Conservation (phyloP, 495 filamentous ascomycete genomes). For the Penicillium ochrochloron region DNA sequence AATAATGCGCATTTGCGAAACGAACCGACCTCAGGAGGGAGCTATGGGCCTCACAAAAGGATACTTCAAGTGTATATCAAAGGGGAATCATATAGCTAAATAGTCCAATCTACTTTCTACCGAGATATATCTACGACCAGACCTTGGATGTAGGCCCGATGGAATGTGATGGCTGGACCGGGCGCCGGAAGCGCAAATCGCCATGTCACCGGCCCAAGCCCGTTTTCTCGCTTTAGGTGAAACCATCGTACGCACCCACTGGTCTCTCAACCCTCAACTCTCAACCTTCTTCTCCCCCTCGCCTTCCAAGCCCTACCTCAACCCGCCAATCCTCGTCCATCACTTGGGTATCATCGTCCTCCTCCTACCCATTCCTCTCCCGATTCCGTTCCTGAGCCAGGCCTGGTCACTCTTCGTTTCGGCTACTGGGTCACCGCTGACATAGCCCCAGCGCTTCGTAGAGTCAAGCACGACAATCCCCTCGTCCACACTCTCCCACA, state of each 20-base stretch:
- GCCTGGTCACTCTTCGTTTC: constrained; percentile 19
- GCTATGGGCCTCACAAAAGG: not conserved
- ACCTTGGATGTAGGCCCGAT: constrained; percentile 6
- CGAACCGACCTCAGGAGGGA: constrained; percentile 1
- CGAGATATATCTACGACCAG: not conserved
- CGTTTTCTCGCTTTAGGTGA: constrained; percentile 51
- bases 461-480: constrained; percentile 38
- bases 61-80: not conserved
- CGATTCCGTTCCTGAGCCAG: constrained; percentile 11
- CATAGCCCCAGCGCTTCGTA: constrained; percentile 51
- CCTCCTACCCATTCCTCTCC: constrained; percentile 10
- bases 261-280: constrained; percentile 19
- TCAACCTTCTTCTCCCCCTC: constrained; percentile 4
- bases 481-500: constrained; percentile 33
- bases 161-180: constrained; percentile 32
- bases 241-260: constrained; percentile 48
- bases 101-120: not conserved
- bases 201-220: constrained; percentile 47
- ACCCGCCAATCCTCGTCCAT: not conserved
- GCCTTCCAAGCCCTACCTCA: not conserved
- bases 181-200: constrained; percentile 41
- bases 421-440: constrained; percentile 46
- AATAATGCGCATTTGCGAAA: constrained; percentile 36
- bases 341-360: constrained; percentile 24
- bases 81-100: not conserved